Evolutionary conservation across 2,329 filamentous ascomycete species (phyloP).

Genomic region (Penicillium sp.): DNA sequence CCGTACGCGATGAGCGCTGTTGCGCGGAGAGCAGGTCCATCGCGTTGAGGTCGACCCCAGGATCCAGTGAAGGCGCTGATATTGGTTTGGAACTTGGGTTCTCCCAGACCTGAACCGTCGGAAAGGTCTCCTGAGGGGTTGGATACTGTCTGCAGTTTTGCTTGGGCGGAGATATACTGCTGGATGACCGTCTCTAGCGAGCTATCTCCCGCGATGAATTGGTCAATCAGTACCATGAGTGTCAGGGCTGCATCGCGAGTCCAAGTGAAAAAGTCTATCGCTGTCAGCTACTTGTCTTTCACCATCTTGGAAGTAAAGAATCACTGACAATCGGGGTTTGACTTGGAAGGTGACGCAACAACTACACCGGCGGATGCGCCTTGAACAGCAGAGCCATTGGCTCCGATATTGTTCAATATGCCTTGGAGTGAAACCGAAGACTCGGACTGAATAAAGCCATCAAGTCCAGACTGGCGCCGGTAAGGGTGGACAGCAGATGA

Average conservation of each 20-base stretch:
- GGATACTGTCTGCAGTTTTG: conserved; percentile 65
- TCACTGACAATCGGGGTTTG: conserved; percentile 12
- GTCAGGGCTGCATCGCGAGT: conserved; percentile 11
- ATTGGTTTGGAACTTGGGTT: conserved; percentile 74
- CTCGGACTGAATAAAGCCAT: conserved; percentile 7
- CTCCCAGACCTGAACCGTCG: conserved; percentile 60
- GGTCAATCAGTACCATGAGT: conserved; percentile 4
- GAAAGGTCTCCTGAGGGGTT: conserved; percentile 68
- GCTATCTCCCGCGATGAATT: conserved; percentile 56
- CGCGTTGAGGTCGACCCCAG: conserved; percentile 80
- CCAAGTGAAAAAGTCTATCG: conserved; percentile 9
- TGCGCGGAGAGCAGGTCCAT: conserved; percentile 76
- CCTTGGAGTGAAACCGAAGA: conserved; percentile 7
- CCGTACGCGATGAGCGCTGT: conserved; percentile 68
- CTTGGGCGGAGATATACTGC: conserved; percentile 70
- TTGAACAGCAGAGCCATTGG: conserved; percentile 1
- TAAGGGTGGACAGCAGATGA: conserved; percentile 1
- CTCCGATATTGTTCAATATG: conserved; percentile 7
- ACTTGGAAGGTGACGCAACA: conserved; percentile 12
- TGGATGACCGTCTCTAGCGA: conserved; percentile 65
- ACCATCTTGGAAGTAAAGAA: neutral
- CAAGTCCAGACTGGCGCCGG: neutral
- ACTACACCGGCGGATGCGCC: conserved; percentile 10
- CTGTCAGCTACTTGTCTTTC: neutral
- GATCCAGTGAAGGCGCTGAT: conserved; percentile 61